Conservation (phyloP, 768 basidiomycete species). For the Tylopilus felleus region DNA sequence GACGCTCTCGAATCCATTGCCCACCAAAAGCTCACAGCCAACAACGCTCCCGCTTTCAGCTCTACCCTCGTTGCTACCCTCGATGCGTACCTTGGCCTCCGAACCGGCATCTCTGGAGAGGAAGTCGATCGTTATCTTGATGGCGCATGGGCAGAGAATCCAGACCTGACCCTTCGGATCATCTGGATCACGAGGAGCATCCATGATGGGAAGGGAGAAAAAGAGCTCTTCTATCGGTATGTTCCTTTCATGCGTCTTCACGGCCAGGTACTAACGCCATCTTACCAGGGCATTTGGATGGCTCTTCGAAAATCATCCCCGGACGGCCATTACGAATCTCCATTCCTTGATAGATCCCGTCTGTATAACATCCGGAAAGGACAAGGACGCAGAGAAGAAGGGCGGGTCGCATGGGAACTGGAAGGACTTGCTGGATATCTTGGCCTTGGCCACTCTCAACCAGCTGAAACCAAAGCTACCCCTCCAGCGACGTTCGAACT, state of each 20-base stretch:
- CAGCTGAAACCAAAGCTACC: constrained; percentile 36
- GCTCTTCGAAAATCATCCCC: constrained; percentile 62
- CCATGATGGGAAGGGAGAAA: constrained; percentile 50
- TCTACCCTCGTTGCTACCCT: constrained; percentile 52
- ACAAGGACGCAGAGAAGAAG: neutral
- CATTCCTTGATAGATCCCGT: constrained; percentile 50
- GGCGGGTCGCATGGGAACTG: constrained; percentile 60
- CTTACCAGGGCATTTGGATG: constrained; percentile 54
- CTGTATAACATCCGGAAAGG: constrained; percentile 29
- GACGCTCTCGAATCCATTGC: constrained; percentile 44
- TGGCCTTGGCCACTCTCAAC: constrained; percentile 54
- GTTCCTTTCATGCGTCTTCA: constrained; percentile 7
- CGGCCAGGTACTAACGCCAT: neutral
- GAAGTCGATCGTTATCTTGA: constrained; percentile 38
- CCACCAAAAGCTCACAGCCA: constrained; percentile 48
- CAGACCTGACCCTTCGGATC: constrained; percentile 52
- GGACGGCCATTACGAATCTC: constrained; percentile 65
- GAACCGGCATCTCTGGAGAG: constrained; percentile 15
- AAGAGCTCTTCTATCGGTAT: constrained; percentile 57
- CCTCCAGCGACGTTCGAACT: constrained; percentile 13
- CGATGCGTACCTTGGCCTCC: constrained; percentile 55
- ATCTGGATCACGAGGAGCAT: no score
- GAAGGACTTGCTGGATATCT: constrained; percentile 72
- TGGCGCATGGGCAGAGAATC: constrained; percentile 57
- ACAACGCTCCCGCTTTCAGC: constrained; percentile 46